Evolutionary conservation across 352 stramenopile species (phyloP), one percentile per base, ranked within the genome.

Genomic region (Globisporangium nagaii): DNA sequence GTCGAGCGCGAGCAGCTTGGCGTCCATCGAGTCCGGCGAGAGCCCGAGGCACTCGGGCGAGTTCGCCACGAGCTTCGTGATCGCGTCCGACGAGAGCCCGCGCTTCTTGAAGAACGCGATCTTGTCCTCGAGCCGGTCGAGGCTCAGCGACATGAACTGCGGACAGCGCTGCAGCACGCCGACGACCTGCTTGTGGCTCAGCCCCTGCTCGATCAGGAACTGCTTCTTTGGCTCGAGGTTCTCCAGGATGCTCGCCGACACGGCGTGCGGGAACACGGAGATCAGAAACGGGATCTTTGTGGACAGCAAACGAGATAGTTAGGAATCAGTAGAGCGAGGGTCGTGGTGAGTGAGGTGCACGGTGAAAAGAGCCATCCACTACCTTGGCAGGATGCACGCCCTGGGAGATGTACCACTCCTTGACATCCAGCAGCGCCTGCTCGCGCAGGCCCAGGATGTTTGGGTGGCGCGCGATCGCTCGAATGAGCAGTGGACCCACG

Each of bases 241-340:
- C 20, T 66, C 49, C 0, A 46, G 19, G n/a, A 67, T 63, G 39
- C 43, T 75, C 25, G 62, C 64, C 4, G 63, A 74, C 19, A 63
- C 41, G 15, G 46, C 66, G 24, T 74, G 62, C 0, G 78, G 78
- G 56, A 82, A 84, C 17, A 84, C 54, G 11, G 58, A 65, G 37
- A 84, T 69, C 22, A 86, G 34, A 57, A 81, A 88, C n/a, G 65
- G 46, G 15, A 88, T 68, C 78, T 88, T 36, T 17, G 44, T 24
- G 15, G 44, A 37, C 8, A 19, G 44, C 12, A 2, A 25, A 17
- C 11, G 35, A 41, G 7, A 6, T 13, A 2, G 2, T 9, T 15
- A 35, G 5, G 20, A 30, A 42, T 4, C 20, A 15, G 20, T 11
- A 20, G 19, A n/a, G 22, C 19, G 27, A 49, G n/a, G n/a, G n/a